Evolutionary conservation across 768 basidiomycete genomes (phyloP), one percentile per base, ranked within the genome.

Genomic region (Pleurotus salmoneostramineus): DNA sequence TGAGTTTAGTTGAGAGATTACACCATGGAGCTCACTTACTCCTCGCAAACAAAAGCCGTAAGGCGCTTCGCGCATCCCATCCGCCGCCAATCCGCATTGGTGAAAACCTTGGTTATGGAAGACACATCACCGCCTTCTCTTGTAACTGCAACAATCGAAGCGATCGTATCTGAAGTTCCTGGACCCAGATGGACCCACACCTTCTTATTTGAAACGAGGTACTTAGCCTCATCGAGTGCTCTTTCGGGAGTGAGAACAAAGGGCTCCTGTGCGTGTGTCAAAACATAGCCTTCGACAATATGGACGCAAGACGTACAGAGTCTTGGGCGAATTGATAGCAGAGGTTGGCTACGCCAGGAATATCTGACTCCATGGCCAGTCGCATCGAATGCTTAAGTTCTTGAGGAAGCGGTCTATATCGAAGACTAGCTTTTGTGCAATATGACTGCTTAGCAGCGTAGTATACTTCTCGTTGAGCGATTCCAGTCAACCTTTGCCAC

Each of bases 31-130:
- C 31, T 6, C 3, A 6, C 78, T 57, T 61, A 81, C 77, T 72
- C 64, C 58, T 72, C 64, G 57, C 74, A 76, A 14, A 83, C 79
- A 40, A 69, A 68, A 15, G 77, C 71, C 2, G 79, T 71, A 27
- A 85, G 73, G 4, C 77, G 74, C 62, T 73, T 76, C 0, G 83
- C 83, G 61, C 75, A 82, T 12, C 81, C 75, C 4, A 61, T 64
- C 4, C 69, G 61, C 60, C 83, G 66, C 72, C 75, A 81, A 5
- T 58, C 27, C 0, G 73, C 66, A 35, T 71, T 64, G 7, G 83
- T 83, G 64, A 69, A 81, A 3, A 84, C 83, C 60, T 84, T 84
- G 45, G 82, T 80, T 49, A 84, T 73, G 4, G 77, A 74, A 0
- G 79, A 71, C n/a, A 81, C 74, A 6, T 67, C 67, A 1, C 70